A percentile compares a stretch with the other conserved stretches of the same genome.
Evolutionary conservation across 441 rosid genomes (phyloP).

Genomic region (Pelargonium australe): DNA sequence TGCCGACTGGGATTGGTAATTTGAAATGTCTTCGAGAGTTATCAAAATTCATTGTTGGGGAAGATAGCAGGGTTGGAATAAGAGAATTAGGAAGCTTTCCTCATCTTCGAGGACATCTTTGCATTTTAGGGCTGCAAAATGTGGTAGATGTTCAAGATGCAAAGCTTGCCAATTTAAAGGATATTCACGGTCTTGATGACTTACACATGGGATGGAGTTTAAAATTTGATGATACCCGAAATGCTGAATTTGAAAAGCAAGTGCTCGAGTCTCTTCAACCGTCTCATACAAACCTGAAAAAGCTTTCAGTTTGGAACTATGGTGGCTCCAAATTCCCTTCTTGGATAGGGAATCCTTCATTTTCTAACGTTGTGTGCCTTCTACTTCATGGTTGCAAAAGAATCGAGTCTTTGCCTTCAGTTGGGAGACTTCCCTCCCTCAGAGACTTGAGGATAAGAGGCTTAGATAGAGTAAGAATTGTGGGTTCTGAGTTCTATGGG

Average conservation of each 20-base stretch:
- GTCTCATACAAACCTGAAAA: constrained; percentile 16
- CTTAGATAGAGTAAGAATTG: constrained; percentile 6
- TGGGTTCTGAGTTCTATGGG: constrained; percentile 21
- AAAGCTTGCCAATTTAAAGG: constrained; percentile 16
- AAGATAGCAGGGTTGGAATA: constrained; percentile 6
- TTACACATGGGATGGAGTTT: constrained; percentile 14
- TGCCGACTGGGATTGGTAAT: constrained; percentile 8
- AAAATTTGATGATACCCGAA: neutral
- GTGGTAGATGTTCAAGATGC: constrained; percentile 22
- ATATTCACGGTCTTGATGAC: constrained; percentile 13
- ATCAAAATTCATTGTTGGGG: constrained; percentile 11
- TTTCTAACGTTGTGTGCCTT: constrained; percentile 5
- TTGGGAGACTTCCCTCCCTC: constrained; percentile 26
- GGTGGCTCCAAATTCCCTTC: constrained; percentile 18
- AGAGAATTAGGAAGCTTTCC: constrained; percentile 17
- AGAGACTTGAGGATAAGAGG: constrained; percentile 11
- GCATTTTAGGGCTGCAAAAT: constrained; percentile 13
- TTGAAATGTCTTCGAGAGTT: neutral
- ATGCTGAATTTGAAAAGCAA: constrained; percentile 1
- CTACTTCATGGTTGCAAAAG: neutral
- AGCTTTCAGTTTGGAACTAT: constrained; percentile 13
- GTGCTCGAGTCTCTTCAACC: constrained; percentile 17
- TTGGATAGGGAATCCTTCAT: constrained; percentile 22
- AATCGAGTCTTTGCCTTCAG: constrained; percentile 17
- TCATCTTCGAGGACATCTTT: constrained; percentile 14